phyloP scores from a whole-genome alignment of 2,329 filamentous ascomycete species.

The Ophiocordyceps polyrhachis-furcata region DNA sequence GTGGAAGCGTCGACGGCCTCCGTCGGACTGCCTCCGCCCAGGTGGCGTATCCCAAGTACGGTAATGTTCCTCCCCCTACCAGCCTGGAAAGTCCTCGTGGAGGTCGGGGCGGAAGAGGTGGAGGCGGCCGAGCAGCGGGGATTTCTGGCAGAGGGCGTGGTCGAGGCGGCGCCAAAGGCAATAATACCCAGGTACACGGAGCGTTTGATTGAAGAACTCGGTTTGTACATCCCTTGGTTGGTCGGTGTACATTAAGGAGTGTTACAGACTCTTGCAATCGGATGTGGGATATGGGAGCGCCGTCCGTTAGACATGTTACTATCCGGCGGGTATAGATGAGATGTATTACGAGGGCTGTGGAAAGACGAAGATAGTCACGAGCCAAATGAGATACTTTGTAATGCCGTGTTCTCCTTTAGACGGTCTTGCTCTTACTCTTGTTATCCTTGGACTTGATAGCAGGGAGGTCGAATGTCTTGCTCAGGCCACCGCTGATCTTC shows the following conservation, averaged over 20 bases:
- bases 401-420: neutral
- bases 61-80: conserved; percentile 41
- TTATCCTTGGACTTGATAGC: conserved; percentile 39
- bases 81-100: conserved; percentile 28
- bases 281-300: no score
- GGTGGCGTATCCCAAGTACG: conserved; percentile 20
- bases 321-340: no score
- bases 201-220: neutral
- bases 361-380: neutral
- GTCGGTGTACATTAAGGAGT: no score
- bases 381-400: neutral
- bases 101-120: conserved; percentile 19
- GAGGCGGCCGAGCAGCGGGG: conserved; percentile 21
- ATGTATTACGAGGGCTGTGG: no score
- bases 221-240: no score
- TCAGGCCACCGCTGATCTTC: conserved; percentile 43
- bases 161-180: conserved; percentile 5
- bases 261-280: no score
- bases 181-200: neutral
- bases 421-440: conserved; percentile 5
- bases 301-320: no score
- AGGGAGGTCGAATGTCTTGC: conserved; percentile 45
- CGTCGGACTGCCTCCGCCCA: conserved; percentile 4
- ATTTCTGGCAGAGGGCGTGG: conserved; percentile 16
- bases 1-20: conserved; percentile 9